Base-by-base conservation (phyloP, 2,329 filamentous ascomycete genomes). In the Cercospora janseana region DNA sequence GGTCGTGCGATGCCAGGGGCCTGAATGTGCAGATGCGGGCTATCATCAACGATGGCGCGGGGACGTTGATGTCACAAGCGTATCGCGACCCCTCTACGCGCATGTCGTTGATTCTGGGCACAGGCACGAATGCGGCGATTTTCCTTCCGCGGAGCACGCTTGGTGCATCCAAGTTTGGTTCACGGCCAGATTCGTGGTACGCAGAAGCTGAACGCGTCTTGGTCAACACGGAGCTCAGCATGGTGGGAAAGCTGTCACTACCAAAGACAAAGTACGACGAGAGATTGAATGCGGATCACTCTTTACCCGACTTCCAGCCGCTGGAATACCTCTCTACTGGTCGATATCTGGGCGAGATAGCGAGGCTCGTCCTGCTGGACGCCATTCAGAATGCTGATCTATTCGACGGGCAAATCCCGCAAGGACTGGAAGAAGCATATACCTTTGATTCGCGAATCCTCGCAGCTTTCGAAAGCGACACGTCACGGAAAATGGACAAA, bases 161-260 rank as follows among this genome's bases (percentile, higher is more conserved):
- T 28, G 76, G 77, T 3, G 61, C 64, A 13, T 69, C 72, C 43
- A 85, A 85, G 57, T 82, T 81, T 63, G 79, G 79, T 23, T 61
- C 65, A 21, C 73, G 81, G 42, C 75, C 79, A 1, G 68, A 74
- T 12, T 72, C 72, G 29, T 82, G 79, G 79, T 74, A 79, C 50
- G 71, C 75, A 21, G 70, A 75, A 31, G 79, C 80, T n/a, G 72
- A 76, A 23, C 75, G 81, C 52, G 81, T 85, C 24, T 77, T 85
- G 45, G 75, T 83, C 60, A 85, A 85, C 63, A 84, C 78, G 6
- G 82, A 85, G 62, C 70, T 83, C 59, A 83, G 80, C 70, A 83
- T 85, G 81, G 83, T 83, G 56, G 82, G 79, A 40, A 76, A 80
- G 51, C 70, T 75, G 16, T 72, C 82, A 21, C 71, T 83, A 28